Evolutionary conservation across 2,329 filamentous ascomycete genomes (phyloP).

Genomic region (Pyrenochaeta sp.): DNA sequence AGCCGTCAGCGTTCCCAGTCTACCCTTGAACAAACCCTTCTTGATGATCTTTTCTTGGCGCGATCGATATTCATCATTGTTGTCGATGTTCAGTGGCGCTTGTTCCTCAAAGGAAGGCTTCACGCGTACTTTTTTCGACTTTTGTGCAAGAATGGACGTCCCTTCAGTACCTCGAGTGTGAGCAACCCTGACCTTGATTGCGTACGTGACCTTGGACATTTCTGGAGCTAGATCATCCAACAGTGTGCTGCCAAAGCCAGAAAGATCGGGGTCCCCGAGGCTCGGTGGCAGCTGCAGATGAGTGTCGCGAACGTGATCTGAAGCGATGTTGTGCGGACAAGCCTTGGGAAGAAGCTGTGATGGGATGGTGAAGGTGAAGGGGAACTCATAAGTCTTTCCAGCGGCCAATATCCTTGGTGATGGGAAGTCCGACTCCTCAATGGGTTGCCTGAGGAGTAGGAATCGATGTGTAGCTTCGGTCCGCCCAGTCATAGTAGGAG

Average conservation of each 20-base stretch:
- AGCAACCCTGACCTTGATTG: conserved; percentile 59
- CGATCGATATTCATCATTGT: conserved; percentile 60
- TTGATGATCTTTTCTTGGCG: conserved; percentile 67
- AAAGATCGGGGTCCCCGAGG: conserved; percentile 66
- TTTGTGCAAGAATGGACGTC: conserved; percentile 58
- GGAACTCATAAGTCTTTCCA: conserved; percentile 65
- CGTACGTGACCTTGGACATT: conserved; percentile 69
- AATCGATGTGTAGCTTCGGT: conserved; percentile 68
- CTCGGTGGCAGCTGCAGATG: conserved; percentile 70
- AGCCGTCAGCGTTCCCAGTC: conserved; percentile 65
- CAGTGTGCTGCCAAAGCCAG: conserved; percentile 58
- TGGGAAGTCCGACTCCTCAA: conserved; percentile 62
- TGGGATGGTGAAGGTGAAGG: conserved; percentile 71
- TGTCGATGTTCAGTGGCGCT: conserved; percentile 64
- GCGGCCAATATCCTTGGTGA: conserved; percentile 62
- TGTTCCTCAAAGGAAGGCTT: conserved; percentile 67
- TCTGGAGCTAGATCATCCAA: conserved; percentile 70
- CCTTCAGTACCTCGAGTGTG: conserved; percentile 51
- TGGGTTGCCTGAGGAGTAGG: conserved; percentile 68
- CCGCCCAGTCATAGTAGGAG: conserved; percentile 62
- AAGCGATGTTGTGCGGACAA: conserved; percentile 63
- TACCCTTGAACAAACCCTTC: conserved; percentile 67
- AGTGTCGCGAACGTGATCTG: conserved; percentile 61
- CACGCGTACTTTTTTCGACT: conserved; percentile 65
- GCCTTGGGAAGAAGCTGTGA: conserved; percentile 66